phyloP scores from a whole-genome alignment of 371 early-diverging fungal species.

The Chytridium lagenaria region DNA sequence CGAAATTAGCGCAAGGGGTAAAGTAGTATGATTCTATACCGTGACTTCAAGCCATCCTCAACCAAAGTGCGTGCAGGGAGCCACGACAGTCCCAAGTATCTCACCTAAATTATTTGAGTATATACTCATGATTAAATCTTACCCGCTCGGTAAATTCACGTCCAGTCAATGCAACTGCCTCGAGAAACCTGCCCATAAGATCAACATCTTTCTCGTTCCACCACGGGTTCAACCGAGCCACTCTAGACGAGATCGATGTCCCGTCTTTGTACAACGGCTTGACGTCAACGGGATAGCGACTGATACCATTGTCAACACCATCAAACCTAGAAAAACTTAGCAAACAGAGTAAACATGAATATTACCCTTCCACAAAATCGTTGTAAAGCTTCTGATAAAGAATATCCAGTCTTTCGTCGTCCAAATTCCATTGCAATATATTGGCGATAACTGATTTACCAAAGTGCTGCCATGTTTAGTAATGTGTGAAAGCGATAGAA shows the following conservation, averaged over 20 bases:
- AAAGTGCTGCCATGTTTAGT: conserved; percentile 68
- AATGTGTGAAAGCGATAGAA: not conserved
- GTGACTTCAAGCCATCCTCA: conserved; percentile 44
- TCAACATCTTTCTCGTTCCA: conserved; percentile 89
- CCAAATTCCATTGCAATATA: conserved; percentile 53
- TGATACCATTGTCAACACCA: conserved; percentile 92
- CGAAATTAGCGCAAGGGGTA: not conserved
- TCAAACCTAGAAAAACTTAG: conserved; percentile 32
- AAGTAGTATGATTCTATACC: not conserved
- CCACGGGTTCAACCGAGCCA: conserved; percentile 87
- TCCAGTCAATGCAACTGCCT: conserved; percentile 75
- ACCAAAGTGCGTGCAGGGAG: conserved; percentile 89
- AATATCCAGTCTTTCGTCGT: conserved; percentile 48
- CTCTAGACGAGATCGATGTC: conserved; percentile 80
- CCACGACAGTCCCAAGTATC: conserved; percentile 77
- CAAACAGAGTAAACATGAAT: not conserved
- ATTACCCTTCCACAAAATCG: conserved; percentile 48
- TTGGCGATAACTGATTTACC: conserved; percentile 79
- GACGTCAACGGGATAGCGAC: conserved; percentile 78
- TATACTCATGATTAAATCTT: too few species aligned
- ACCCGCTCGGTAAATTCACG: conserved; percentile 68
- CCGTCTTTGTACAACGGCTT: conserved; percentile 81
- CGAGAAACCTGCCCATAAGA: conserved; percentile 43
- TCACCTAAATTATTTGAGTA: conserved; percentile 46
- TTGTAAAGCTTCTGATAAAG: conserved; percentile 85